Evolutionary conservation across 805 yeast genomes (phyloP).

Genomic region (Cyberlindnera mycetangii): DNA sequence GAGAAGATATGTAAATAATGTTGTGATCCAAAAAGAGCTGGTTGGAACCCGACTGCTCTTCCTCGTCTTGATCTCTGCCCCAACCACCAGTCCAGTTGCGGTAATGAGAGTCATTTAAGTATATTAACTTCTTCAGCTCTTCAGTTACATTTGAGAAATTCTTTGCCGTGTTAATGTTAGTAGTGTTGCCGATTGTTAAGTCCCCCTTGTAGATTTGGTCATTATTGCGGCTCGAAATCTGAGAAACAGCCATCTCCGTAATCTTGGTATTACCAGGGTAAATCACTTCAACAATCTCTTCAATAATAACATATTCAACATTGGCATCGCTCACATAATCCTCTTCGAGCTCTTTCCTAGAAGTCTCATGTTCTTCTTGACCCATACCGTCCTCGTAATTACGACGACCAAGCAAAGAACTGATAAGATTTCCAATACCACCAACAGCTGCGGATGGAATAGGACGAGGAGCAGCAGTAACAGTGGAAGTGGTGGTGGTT

Average conservation of each 20-base stretch:
- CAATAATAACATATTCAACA: conserved; percentile 8
- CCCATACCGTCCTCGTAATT: neutral
- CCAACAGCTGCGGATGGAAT: conserved; percentile 15
- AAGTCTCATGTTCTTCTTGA: neutral
- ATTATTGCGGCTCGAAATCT: neutral
- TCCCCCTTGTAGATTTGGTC: neutral
- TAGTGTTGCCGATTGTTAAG: neutral
- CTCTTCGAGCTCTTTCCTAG: neutral
- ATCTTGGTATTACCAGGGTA: neutral
- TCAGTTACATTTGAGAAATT: too few relatives aligned
- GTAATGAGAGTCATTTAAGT: too few relatives aligned
- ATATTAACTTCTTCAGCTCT: too few relatives aligned
- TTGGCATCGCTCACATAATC: neutral
- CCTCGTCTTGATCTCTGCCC: neutral
- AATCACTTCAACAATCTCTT: conserved; percentile 9
- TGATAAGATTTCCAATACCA: conserved; percentile 1
- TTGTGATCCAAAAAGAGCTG: neutral
- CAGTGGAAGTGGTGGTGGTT: conserved; percentile 12
- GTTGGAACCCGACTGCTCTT: neutral
- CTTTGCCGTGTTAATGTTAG: neutral
- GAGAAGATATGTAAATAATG: neutral
- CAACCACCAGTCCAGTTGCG: neutral
- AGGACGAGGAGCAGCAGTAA: conserved; percentile 13
- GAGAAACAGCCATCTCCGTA: neutral
- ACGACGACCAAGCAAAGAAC: conserved; percentile 10